Base-by-base conservation (phyloP, 495 filamentous ascomycete genomes). In the Lasiosphaeriaceae sp. region DNA sequence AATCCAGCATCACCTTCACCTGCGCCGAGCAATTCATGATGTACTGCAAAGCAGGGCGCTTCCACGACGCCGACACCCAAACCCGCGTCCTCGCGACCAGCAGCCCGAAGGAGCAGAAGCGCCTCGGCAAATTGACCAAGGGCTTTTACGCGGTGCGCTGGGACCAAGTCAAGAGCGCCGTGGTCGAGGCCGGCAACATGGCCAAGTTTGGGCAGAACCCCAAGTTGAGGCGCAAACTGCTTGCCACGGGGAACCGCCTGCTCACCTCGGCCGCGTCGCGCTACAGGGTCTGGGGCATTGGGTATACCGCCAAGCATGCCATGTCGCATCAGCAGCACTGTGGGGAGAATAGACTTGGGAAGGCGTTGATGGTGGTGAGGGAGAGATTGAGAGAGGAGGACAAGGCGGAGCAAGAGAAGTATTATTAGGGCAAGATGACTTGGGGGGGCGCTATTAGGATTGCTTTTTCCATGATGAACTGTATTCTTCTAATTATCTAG, bases 11-110 rank as follows among this genome's bases (percentile, higher is more conserved):
- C 23, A 24, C 16, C 16, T 70, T 72, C 58, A 63, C 52, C 47
- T 70, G 61, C 46, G 67, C 67, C 35, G 69, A 72, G 49, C 67
- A 72, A 52, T 72, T 68, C 66, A 70, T 70, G 69, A 72, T 70
- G 69, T 72, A 70, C 54, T 68, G 66, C 60, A 70, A 72, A 63
- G 69, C 69, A 24, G 56, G 49, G 22, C 64, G 60, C 14, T 71
- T 67, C 51, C 37, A 55, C 49, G 66, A 71, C 52, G 48, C 53
- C 21, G 60, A 49, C n/a, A 66, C 59, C 16, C 57, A 62, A 31
- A 48, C 45, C 29, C 49, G 51, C 26, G 46, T 71, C 41, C 59
- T 71, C 52, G 59, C 55, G 7, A 65, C 59, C 11, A 34, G 44
- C 46, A 52, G 50, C 21, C 65, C 63, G 0, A 69, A 69, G 50